Base-by-base conservation (phyloP, 352 stramenopile genomes). In the Globisporangium irregulare region DNA sequence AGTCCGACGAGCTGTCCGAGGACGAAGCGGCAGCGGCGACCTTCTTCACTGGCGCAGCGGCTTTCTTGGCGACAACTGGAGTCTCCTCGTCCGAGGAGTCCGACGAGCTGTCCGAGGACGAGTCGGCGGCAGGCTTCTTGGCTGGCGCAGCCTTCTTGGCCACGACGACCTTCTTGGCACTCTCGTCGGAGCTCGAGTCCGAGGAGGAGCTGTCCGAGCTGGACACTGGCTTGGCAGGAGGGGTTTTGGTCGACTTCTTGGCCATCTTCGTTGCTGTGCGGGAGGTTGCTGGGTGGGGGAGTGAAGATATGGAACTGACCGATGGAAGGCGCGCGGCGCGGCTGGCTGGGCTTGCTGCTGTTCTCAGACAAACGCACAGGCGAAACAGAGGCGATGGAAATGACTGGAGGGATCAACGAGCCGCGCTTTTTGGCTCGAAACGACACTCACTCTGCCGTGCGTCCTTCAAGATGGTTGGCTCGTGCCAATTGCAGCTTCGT, bases 91-190 rank as follows among this genome's bases (percentile, higher is more conserved):
- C 68, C 38, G 66, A 73, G 14, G 72, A 80, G 32, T 89, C 75
- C 27, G 27, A 48, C 36, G 38, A 50, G 60, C 60, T 66, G 61
- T 66, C 63, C 58, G 74, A 83, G 6, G 75, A 87, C 29, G 71
- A 82, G 56, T 70, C 73, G 48, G 72, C 79, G 38, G 70, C 71
- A 57, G 68, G 75, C 74, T 91, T 93, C 79, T 93, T 94, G 48
- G 76, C 68, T 20, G 74, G 61, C 1, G 71, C 76, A 6, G 66
- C 58, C 72, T 80, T 79, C 68, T 79, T 76, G 20, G 66, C 62
- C 29, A 71, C 64, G 4, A 68, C 64, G 7, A 68, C 70, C 73
- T 80, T 81, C 77, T 82, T 81, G 12, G 73, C 62, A 54, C 63
- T 73, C 71, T 85, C 73, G 50, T 82, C 76, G 27, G 64, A 75